These are phyloP conservation scores for Calocybe gangraenosa DNA, from an alignment of 768 basidiomycete species.

Conservation along the genomic window DNA sequence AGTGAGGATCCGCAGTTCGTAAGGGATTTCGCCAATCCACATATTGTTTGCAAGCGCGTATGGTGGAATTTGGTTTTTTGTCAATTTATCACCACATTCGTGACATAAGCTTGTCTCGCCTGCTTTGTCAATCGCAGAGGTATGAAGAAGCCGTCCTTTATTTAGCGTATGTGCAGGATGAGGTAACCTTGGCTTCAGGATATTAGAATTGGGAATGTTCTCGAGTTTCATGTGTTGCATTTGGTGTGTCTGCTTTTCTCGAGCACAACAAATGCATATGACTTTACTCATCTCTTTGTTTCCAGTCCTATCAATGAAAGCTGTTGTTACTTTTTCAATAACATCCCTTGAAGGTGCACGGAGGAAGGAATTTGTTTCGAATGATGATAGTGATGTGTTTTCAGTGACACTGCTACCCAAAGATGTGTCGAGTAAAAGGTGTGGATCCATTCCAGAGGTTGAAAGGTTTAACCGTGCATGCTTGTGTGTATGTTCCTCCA, in stretches of 20 bases:
- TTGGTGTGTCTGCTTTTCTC: not conserved
- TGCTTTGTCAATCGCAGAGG: not conserved
- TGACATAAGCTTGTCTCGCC: slow-evolving; percentile 3
- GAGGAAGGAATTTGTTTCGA: too few species aligned
- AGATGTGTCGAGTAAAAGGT: not conserved
- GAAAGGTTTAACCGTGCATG: not conserved
- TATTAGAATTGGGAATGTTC: not conserved
- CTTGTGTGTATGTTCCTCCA: not conserved
- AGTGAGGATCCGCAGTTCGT: slow-evolving; percentile 21
- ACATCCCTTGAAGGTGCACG: not conserved
- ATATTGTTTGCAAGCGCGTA: slow-evolving; percentile 31
- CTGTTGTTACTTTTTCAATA: not conserved
- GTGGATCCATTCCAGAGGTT: not conserved
- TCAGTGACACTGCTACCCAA: too few species aligned
- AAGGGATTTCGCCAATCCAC: slow-evolving; percentile 34
- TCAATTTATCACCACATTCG: slow-evolving; percentile 6
- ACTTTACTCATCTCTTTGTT: not conserved
- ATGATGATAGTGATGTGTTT: too few species aligned
- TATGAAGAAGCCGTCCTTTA: not conserved
- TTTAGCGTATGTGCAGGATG: not conserved
- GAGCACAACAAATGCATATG: not conserved
- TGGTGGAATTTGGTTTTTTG: slow-evolving; percentile 7
- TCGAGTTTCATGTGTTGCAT: not conserved
- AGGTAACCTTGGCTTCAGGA: not conserved
- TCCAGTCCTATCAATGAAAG: not conserved